phyloP scores from a whole-genome alignment of 2,329 filamentous ascomycete species.

The Bisporella sp. region DNA sequence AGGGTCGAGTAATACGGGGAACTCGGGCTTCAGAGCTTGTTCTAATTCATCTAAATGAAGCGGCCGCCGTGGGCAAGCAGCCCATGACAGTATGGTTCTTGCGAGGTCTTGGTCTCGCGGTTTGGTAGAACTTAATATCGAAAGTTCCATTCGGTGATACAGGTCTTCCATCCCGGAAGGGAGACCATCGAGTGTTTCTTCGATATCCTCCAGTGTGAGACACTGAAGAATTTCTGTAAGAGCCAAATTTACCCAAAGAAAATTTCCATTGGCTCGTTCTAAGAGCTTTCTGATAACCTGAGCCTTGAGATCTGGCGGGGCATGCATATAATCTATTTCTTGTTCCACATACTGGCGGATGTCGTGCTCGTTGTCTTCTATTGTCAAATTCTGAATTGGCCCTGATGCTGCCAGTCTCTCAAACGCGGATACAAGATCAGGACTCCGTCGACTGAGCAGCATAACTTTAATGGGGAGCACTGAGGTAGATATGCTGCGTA shows the following conservation, averaged over 20 bases:
- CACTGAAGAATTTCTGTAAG: constrained; percentile 1
- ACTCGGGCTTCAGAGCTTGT: constrained; percentile 10
- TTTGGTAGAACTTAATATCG: background rate
- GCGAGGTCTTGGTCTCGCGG: constrained; percentile 21
- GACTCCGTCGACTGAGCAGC: background rate
- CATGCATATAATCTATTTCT: constrained; percentile 1
- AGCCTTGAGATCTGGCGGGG: background rate
- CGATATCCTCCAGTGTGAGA: constrained; percentile 5
- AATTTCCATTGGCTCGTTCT: constrained; percentile 3
- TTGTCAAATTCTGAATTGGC: background rate
- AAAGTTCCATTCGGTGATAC: constrained; percentile 22
- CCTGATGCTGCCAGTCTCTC: background rate
- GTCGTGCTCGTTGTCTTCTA: background rate
- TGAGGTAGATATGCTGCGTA: background rate
- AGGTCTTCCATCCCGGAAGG: constrained; percentile 23
- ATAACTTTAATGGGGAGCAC: background rate
- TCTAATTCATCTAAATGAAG: constrained; percentile 23
- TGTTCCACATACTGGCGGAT: constrained; percentile 2
- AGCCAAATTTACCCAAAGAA: constrained; percentile 5
- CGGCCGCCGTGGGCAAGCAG: constrained; percentile 15
- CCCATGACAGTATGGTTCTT: constrained; percentile 24
- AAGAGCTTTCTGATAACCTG: constrained; percentile 2
- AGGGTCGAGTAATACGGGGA: constrained; percentile 16
- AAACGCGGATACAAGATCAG: background rate
- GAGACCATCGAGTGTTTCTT: constrained; percentile 15